Base-by-base conservation (phyloP, 768 basidiomycete species). In the Suillus americanus region DNA sequence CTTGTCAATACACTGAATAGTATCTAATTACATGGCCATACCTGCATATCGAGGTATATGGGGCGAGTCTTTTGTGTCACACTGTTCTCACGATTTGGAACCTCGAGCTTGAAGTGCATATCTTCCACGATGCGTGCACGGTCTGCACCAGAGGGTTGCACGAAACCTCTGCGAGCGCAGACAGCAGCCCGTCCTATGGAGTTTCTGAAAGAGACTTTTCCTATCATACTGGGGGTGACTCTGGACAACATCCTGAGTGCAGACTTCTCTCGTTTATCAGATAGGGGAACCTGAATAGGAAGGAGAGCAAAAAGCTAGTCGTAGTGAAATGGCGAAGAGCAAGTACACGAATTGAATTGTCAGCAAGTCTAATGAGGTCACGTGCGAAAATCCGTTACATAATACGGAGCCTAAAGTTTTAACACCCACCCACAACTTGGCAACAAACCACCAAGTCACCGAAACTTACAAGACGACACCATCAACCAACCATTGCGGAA, bases 41-140 rank as follows among this genome's bases (percentile, higher is more conserved):
- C 95, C 86, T 97, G 96, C 92, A 97, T 92, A 78, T 99, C 97
- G 56, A 99, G 87, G 77, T 99, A 99, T 68, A 99, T 98, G 20
- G 97, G 95, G 37, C 95, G 85, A 35, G 83, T 82, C 77, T 89
- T 90, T 62, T 84, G 84, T 57, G 82, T 79, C 60, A 83, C 64
- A 12, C 83, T 80, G 53, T 80, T 84, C 72, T 90, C 89, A 55
- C 85, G 84, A 62, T 75, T 81, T 43, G 87, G 85, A 59, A 83
- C 78, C 69, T 87, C 89, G 16, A 95, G 79, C 76, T 92, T 94
- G 76, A 95, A 95, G 7, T 94, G 84, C 90, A 94, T 94, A 72
- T 94, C 94, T 94, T 68, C 7, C 48, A 53, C 64, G 53, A 95
- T 85, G 70, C 87, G 92, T 35, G 92, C 92, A 73, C 91, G 83